Evolutionary conservation across 1,284 basidiomycete species (phyloP).

Genomic region (Cystobasidium sp.): DNA sequence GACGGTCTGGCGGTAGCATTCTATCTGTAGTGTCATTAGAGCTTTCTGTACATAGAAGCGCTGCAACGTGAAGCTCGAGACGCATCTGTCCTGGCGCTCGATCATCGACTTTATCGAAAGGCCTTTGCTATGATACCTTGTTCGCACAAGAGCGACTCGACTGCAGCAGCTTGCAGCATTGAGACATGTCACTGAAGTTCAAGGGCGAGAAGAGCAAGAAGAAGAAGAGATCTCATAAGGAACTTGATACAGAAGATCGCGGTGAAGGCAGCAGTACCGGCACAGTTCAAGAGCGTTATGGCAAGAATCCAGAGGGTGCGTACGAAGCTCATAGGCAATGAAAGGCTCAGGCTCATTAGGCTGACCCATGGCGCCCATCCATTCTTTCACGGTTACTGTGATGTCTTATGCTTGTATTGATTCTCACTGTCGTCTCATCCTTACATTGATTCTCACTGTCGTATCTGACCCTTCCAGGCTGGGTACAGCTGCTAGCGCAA

Average conservation of each 20-base stretch:
- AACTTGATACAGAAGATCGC: constrained; percentile 60
- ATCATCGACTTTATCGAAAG: not conserved
- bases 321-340: constrained; percentile 46
- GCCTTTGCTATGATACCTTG: not conserved
- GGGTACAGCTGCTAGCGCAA: constrained; percentile 74
- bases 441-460: not conserved
- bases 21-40: not conserved
- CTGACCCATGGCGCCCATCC: constrained; percentile 10
- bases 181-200: constrained; percentile 65
- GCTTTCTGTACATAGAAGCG: not conserved
- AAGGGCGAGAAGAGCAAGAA: constrained; percentile 88
- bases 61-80: not conserved
- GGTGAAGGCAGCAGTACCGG: constrained; percentile 59
- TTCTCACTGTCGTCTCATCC: not conserved
- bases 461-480: constrained; percentile 59
- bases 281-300: constrained; percentile 60
- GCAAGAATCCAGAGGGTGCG: constrained; percentile 60
- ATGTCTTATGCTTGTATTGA: not conserved
- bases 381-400: not conserved
- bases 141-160: not conserved
- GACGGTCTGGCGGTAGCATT: constrained; percentile 38
- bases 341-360: constrained; percentile 20
- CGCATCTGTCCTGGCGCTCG: not conserved
- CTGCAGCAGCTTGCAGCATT: not conserved
- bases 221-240: constrained; percentile 68